phyloP scores from a whole-genome alignment of 768 basidiomycete genomes.

The Kwoniella mangroviensis region DNA sequence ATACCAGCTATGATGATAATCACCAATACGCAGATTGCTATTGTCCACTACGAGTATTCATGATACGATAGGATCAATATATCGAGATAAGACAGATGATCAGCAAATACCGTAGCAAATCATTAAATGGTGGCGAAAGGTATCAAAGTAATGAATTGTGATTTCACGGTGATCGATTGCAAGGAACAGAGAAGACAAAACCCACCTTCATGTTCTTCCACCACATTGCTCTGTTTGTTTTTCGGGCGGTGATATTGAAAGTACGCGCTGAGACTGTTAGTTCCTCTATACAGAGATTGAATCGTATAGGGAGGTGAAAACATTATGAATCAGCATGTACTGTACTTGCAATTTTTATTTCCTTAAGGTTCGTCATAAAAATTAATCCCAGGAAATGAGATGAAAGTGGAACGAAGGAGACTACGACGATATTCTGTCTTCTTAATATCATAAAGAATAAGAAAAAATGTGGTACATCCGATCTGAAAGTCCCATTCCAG shows the following conservation, averaged over 20 bases:
- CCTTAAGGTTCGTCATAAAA: no score
- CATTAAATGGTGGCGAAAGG: neutral
- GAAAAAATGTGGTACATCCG: no score
- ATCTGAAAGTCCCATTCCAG: no score
- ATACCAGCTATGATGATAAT: slow-evolving; percentile 32
- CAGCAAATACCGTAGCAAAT: neutral
- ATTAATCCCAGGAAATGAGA: no score
- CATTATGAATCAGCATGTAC: no score
- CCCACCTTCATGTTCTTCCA: slow-evolving; percentile 46
- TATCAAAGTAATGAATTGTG: no score
- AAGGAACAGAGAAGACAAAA: neutral
- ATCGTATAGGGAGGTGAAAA: neutral
- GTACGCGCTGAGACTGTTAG: slow-evolving; percentile 17
- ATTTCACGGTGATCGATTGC: neutral
- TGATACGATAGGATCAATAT: no score
- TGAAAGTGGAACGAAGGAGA: no score
- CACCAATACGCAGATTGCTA: slow-evolving; percentile 25
- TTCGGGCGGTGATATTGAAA: slow-evolving; percentile 28
- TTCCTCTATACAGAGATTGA: slow-evolving; percentile 8
- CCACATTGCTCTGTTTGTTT: slow-evolving; percentile 39
- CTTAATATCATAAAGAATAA: no score
- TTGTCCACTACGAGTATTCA: slow-evolving; percentile 35
- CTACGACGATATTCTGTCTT: no score
- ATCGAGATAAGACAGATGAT: neutral
- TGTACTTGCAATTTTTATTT: no score